A percentile compares a stretch with the other conserved stretches of the same genome.
These are phyloP conservation scores for Cladosporium austrohemisphaericum DNA, from an alignment of 2,329 filamentous ascomycete species.

Conservation along the genomic window DNA sequence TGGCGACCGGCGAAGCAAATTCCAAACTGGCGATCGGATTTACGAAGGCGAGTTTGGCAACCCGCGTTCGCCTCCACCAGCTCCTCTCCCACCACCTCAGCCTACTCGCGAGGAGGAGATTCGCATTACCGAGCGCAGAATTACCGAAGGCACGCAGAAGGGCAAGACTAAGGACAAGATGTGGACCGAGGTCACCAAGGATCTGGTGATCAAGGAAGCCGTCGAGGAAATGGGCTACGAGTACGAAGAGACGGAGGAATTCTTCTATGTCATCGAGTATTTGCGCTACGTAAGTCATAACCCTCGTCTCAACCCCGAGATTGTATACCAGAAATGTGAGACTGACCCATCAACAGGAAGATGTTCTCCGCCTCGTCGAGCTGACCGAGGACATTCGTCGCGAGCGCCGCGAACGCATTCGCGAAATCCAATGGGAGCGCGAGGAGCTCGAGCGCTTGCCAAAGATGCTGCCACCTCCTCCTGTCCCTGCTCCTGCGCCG, in stretches of 20 bases:
- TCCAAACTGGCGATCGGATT: slow-evolving; percentile 63
- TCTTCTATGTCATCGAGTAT: slow-evolving; percentile 92
- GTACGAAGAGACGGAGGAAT: slow-evolving; percentile 83
- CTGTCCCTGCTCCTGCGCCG: slow-evolving; percentile 42
- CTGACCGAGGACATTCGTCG: slow-evolving; percentile 77
- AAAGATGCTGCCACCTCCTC: slow-evolving; percentile 32
- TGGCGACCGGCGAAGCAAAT: slow-evolving; percentile 70
- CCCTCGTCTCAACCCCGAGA: no score
- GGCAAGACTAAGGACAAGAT: slow-evolving; percentile 48
- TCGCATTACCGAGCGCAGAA: slow-evolving; percentile 20
- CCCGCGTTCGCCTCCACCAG: slow-evolving; percentile 23
- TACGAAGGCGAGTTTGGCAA: slow-evolving; percentile 43
- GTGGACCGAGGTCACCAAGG: slow-evolving; percentile 97
- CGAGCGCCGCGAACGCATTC: slow-evolving; percentile 55
- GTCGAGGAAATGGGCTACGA: slow-evolving; percentile 81
- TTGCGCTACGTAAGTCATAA: slow-evolving; percentile 70
- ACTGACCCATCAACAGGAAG: slow-evolving; percentile 58
- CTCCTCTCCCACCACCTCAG: slow-evolving; percentile 22
- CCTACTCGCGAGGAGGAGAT: slow-evolving; percentile 40
- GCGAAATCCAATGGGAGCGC: slow-evolving; percentile 60
- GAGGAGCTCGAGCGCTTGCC: slow-evolving; percentile 50
- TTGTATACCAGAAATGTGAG: no score
- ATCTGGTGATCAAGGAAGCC: slow-evolving; percentile 80
- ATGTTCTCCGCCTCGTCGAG: slow-evolving; percentile 79
- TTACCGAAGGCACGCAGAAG: slow-evolving; percentile 12